A percentile compares a stretch with the other conserved stretches of the same genome.
Conservation (phyloP, 2,329 filamentous ascomycete species). For the Cytospora leucostoma region DNA sequence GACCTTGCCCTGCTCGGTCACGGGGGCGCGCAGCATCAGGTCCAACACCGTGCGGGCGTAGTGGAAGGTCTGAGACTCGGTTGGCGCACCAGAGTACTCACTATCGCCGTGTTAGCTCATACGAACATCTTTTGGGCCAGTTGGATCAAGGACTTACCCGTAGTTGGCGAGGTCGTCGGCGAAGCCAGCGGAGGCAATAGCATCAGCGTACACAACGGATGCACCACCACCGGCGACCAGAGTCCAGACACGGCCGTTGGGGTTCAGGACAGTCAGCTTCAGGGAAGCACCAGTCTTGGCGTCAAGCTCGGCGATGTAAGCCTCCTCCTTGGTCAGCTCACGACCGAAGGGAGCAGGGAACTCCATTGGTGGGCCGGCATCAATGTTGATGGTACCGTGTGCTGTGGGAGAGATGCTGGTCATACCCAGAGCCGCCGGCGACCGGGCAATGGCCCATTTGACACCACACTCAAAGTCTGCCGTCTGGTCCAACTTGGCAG, state of each 20-base stretch:
- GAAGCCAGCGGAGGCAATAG: constrained; percentile 94
- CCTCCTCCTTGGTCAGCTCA: constrained; percentile 98
- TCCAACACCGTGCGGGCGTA: constrained; percentile 97
- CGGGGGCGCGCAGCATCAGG: constrained; percentile 90
- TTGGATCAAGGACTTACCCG: constrained; percentile 41
- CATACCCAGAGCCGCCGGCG: constrained; percentile 83
- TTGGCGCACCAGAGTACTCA: constrained; percentile 98
- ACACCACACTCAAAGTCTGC: constrained; percentile 99
- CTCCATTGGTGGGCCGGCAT: constrained; percentile 96
- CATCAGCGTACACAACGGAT: constrained; percentile 97
- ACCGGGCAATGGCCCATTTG: constrained; percentile 97
- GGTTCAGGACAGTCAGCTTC: constrained; percentile 95
- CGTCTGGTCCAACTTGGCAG: constrained; percentile 98
- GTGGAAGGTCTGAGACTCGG: constrained; percentile 98
- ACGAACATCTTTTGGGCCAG: not conserved
- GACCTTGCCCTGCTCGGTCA: constrained; percentile 88
- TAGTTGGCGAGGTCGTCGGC: constrained; percentile 98
- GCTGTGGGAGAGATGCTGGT: constrained; percentile 64
- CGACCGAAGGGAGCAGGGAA: constrained; percentile 99
- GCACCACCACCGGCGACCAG: constrained; percentile 99
- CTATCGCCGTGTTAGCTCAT: constrained; percentile 38
- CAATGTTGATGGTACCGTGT: constrained; percentile 81
- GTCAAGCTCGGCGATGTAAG: constrained; percentile 97
- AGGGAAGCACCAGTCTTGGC: constrained; percentile 99
- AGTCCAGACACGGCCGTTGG: constrained; percentile 92